Evolutionary conservation across 148 eudicot genomes (phyloP).

Genomic region (Cornus controversa): DNA sequence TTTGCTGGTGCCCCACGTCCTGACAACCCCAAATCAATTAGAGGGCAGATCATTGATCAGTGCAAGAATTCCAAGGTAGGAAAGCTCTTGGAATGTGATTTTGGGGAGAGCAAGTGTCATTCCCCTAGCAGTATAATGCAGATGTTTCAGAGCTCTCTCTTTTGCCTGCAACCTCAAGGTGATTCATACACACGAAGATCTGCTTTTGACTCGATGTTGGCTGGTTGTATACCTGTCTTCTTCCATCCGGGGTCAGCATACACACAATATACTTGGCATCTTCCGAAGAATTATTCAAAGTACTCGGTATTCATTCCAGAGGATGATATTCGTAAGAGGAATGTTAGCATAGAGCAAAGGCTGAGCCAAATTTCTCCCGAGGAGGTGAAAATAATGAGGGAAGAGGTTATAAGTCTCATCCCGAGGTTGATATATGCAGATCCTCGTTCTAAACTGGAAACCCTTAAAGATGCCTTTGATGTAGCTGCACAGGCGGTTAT

Average conservation of each 20-base stretch:
- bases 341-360: slow-evolving; percentile 64
- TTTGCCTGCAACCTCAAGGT: slow-evolving; percentile 94
- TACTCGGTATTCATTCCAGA: slow-evolving; percentile 90
- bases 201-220: slow-evolving; percentile 90
- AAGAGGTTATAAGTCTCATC: slow-evolving; percentile 73
- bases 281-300: slow-evolving; percentile 67
- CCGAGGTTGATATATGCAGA: slow-evolving; percentile 85
- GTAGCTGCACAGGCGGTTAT: slow-evolving; percentile 78
- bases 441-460: slow-evolving; percentile 85
- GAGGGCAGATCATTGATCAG: slow-evolving; percentile 76
- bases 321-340: slow-evolving; percentile 59
- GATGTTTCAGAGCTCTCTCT: slow-evolving; percentile 93
- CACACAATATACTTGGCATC: slow-evolving; percentile 92
- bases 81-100: slow-evolving; percentile 78
- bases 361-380: slow-evolving; percentile 55
- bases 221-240: slow-evolving; percentile 97
- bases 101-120: slow-evolving; percentile 83
- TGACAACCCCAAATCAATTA: slow-evolving; percentile 66
- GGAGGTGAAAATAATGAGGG: slow-evolving; percentile 76
- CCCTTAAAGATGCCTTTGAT: slow-evolving; percentile 84
- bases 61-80: slow-evolving; percentile 60
- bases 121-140: slow-evolving; percentile 87
- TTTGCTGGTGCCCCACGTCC: slow-evolving; percentile 98
- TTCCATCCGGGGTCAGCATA: slow-evolving; percentile 93
- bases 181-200: slow-evolving; percentile 99